phyloP scores from a whole-genome alignment of 495 filamentous ascomycete species.

The Neurospora tetrasperma region DNA sequence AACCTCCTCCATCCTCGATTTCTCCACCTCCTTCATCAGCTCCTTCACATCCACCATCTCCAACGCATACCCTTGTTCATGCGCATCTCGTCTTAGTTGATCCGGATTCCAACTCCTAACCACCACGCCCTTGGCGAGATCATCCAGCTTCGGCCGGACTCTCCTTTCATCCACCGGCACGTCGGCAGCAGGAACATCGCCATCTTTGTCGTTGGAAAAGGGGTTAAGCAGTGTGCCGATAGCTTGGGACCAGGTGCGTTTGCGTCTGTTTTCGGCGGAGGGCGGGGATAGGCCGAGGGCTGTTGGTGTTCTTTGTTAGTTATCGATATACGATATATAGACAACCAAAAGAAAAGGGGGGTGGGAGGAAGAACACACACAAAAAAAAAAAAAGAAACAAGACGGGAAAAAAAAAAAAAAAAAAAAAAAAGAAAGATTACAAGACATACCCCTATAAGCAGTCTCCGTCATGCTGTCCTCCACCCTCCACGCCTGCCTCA shows the following conservation, averaged over 20 bases:
- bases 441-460: slow-evolving; percentile 9
- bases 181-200: not conserved
- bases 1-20: not conserved
- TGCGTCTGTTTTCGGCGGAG: not conserved
- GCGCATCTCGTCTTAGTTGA: not conserved
- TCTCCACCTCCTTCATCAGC: not conserved
- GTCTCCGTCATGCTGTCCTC: slow-evolving; percentile 7
- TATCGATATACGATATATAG: too few species aligned
- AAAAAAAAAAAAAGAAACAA: not conserved
- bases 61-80: not conserved
- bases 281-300: not conserved
- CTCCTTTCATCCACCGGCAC: not conserved
- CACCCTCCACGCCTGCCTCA: slow-evolving; percentile 9
- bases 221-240: not conserved
- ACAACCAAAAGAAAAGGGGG: too few species aligned
- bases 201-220: not conserved
- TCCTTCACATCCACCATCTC: not conserved
- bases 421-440: not conserved
- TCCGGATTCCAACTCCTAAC: not conserved
- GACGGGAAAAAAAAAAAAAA: not conserved
- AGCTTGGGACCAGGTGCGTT: not conserved
- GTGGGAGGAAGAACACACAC: too few species aligned
- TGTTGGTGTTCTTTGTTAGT: not conserved
- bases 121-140: not conserved
- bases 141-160: not conserved